These are phyloP conservation scores for Phytopythium cucurbitacearum DNA, from an alignment of 352 stramenopile species.

Conservation along the genomic window DNA sequence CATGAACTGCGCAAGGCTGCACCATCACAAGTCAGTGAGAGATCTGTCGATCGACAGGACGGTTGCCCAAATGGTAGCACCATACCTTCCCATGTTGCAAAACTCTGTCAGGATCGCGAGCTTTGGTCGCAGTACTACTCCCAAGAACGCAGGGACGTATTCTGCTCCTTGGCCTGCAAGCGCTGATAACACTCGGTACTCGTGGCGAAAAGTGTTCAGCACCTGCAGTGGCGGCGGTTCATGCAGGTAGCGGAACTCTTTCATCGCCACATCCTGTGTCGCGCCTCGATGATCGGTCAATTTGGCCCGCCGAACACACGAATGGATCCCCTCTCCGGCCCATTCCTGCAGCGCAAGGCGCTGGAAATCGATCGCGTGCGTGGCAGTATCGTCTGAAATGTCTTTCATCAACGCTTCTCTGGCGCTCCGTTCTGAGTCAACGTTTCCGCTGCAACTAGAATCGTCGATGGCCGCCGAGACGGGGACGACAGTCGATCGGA, in stretches of 20 bases:
- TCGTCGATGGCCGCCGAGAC: neutral
- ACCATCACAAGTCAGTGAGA: neutral
- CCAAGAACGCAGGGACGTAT: conserved; percentile 19
- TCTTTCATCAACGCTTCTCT: conserved; percentile 15
- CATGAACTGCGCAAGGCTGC: conserved; percentile 29
- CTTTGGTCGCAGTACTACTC: conserved; percentile 21
- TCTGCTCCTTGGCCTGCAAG: neutral
- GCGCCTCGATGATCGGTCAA: conserved; percentile 3
- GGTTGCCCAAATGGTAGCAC: neutral
- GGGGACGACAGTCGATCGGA: conserved; percentile 26
- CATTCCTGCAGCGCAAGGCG: conserved; percentile 12
- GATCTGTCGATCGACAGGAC: neutral
- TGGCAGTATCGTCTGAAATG: conserved; percentile 9
- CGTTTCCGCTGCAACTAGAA: neutral
- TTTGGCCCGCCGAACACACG: conserved; percentile 18
- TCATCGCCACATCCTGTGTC: conserved; percentile 18
- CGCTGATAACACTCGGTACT: conserved; percentile 11
- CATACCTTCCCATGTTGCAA: conserved; percentile 22
- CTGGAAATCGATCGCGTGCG: conserved; percentile 7
- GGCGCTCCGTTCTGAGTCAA: conserved; percentile 2
- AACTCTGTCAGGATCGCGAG: conserved; percentile 30
- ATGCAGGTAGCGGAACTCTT: conserved; percentile 35
- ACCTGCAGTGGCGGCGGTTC: conserved; percentile 23
- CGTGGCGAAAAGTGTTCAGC: conserved; percentile 26
- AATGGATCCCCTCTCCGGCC: conserved; percentile 31